phyloP scores from a whole-genome alignment of 768 basidiomycete species.

The Mrakia frigida region DNA sequence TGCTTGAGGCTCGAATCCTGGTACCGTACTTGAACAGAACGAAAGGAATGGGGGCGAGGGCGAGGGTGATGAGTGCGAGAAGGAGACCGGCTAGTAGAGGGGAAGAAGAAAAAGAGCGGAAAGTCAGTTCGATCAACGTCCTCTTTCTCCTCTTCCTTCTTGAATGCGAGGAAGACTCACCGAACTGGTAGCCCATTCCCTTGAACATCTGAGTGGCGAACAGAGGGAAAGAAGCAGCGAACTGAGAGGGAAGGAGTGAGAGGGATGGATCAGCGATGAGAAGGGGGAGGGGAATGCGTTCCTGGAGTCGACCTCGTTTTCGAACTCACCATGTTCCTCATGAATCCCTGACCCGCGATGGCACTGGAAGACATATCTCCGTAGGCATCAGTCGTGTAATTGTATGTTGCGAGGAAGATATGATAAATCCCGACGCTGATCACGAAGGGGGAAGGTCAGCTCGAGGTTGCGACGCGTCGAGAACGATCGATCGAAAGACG shows the following conservation, averaged over 20 bases:
- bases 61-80: slow-evolving; percentile 21
- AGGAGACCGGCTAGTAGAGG: slow-evolving; percentile 23
- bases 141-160: no score
- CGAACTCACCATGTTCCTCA: slow-evolving; percentile 32
- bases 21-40: slow-evolving; percentile 33
- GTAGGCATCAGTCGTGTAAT: slow-evolving; percentile 31
- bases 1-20: neutral
- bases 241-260: neutral
- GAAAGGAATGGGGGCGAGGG: slow-evolving; percentile 23
- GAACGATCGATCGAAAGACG: no score
- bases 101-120: neutral
- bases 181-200: slow-evolving; percentile 16
- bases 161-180: neutral
- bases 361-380: slow-evolving; percentile 34
- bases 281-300: neutral
- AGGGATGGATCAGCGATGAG: neutral
- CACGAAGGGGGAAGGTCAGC: no score
- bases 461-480: no score
- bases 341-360: slow-evolving; percentile 37
- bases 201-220: slow-evolving; percentile 61
- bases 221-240: slow-evolving; percentile 54
- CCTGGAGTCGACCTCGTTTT: neutral
- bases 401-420: slow-evolving; percentile 42
- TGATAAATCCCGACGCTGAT: slow-evolving; percentile 57
- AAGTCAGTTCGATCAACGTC: neutral